A percentile compares a stretch with the other conserved stretches of the same genome.
Conservation (phyloP, 257 asterid genomes). For the Apocynum venetum region DNA sequence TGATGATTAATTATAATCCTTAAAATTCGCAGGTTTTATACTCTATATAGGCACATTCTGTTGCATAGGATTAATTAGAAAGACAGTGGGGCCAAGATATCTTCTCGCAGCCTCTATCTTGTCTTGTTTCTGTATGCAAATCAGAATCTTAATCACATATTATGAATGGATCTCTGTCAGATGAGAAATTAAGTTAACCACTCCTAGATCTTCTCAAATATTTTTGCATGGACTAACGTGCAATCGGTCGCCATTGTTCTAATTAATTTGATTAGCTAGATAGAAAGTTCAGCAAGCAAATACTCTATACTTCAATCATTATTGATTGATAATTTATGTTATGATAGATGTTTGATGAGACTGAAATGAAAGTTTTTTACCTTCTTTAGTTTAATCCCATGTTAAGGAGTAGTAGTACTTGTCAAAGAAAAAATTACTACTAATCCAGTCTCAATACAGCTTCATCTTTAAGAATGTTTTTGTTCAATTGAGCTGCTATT, state of each 20-base stretch:
- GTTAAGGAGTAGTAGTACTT: too few species aligned
- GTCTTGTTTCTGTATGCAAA: constrained; percentile 27
- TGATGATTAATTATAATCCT: constrained; percentile 19
- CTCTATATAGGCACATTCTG: constrained; percentile 17
- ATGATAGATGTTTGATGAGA: too few species aligned
- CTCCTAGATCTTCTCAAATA: constrained; percentile 28
- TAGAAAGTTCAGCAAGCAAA: background rate
- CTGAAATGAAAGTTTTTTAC: too few species aligned
- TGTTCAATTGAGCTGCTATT: too few species aligned
- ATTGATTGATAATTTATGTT: background rate
- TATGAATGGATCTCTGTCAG: constrained; percentile 29
- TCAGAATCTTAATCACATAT: constrained; percentile 43
- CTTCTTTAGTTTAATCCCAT: too few species aligned
- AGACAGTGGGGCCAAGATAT: constrained; percentile 33
- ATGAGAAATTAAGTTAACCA: constrained; percentile 29
- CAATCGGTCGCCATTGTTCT: background rate
- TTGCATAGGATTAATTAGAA: constrained; percentile 12
- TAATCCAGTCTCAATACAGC: too few species aligned
- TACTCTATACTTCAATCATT: background rate
- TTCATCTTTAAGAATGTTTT: too few species aligned
- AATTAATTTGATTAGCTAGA: background rate
- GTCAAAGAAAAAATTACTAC: too few species aligned
- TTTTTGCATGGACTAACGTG: constrained; percentile 5
- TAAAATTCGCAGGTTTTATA: constrained; percentile 16
- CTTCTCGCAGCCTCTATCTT: constrained; percentile 32